These are phyloP conservation scores for Pisolithus orientalis DNA, from an alignment of 768 basidiomycete genomes.

Conservation along the genomic window DNA sequence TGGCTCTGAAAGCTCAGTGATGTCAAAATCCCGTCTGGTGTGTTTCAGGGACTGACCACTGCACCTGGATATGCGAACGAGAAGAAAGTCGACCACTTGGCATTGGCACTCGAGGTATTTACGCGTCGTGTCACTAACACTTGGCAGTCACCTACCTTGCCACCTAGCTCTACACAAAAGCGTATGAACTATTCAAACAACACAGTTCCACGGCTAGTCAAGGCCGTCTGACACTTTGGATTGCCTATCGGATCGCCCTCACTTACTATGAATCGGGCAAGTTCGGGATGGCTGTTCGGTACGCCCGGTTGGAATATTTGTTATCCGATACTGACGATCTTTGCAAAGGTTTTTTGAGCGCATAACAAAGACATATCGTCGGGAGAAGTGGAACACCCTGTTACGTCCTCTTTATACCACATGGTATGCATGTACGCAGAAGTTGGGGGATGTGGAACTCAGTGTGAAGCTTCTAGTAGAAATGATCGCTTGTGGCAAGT, in stretches of 20 bases:
- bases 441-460: slow-evolving; percentile 69
- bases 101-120: slow-evolving; percentile 73
- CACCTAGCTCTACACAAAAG: slow-evolving; percentile 79
- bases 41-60: slow-evolving; percentile 29
- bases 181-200: slow-evolving; percentile 91
- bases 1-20: neutral
- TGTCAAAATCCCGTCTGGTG: slow-evolving; percentile 4
- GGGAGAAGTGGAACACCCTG: slow-evolving; percentile 75
- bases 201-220: slow-evolving; percentile 52
- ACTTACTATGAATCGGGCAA: slow-evolving; percentile 77
- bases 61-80: slow-evolving; percentile 83
- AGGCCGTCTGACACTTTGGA: slow-evolving; percentile 78
- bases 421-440: slow-evolving; percentile 81
- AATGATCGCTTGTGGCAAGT: slow-evolving; percentile 72
- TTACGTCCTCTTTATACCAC: slow-evolving; percentile 66
- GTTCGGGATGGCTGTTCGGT: slow-evolving; percentile 86
- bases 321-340: neutral
- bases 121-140: neutral
- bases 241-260: slow-evolving; percentile 86
- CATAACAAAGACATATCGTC: slow-evolving; percentile 83
- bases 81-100: slow-evolving; percentile 85
- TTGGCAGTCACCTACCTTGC: slow-evolving; percentile 1
- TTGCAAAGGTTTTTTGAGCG: slow-evolving; percentile 80
- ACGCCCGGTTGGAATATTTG: slow-evolving; percentile 7
- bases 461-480: slow-evolving; percentile 75